phyloP scores from a whole-genome alignment of 2,329 filamentous ascomycete genomes.

The Teratosphaeria nubilosa region DNA sequence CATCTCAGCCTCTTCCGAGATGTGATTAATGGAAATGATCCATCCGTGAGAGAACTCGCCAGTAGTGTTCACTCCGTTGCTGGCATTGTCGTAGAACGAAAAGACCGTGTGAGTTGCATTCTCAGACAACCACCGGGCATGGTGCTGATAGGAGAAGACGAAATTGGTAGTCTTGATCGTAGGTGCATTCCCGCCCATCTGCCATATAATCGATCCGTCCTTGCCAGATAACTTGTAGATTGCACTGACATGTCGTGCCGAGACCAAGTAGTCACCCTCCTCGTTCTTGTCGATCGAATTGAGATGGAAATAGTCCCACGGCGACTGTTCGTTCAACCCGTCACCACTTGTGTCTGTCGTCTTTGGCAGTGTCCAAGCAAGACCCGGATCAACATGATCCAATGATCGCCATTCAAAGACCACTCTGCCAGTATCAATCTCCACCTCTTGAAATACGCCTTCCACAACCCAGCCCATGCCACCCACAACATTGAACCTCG shows the following conservation, averaged over 20 bases:
- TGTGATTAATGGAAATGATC: constrained; percentile 37
- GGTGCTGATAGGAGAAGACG: constrained; percentile 43
- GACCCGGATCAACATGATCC: constrained; percentile 44
- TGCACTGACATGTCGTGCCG: constrained; percentile 36
- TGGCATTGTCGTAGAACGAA: constrained; percentile 46
- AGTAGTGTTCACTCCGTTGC: constrained; percentile 37
- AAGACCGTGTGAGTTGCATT: constrained; percentile 40
- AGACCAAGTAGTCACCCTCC: constrained; percentile 40
- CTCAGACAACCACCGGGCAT: constrained; percentile 39
- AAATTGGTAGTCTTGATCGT: constrained; percentile 39
- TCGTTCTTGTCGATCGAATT: constrained; percentile 43
- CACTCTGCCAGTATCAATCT: constrained; percentile 45
- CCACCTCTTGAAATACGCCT: constrained; percentile 45
- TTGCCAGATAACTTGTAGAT: constrained; percentile 40
- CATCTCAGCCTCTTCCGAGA: constrained; percentile 33
- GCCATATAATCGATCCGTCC: constrained; percentile 40
- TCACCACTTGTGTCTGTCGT: constrained; percentile 36
- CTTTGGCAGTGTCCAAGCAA: constrained; percentile 36
- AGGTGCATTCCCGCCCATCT: constrained; percentile 38
- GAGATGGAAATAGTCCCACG: constrained; percentile 48
- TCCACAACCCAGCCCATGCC: constrained; percentile 44
- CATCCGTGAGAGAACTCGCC: constrained; percentile 33
- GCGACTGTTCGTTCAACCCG: constrained; percentile 35
- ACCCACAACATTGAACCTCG: constrained; percentile 26
- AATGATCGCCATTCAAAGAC: constrained; percentile 51